phyloP scores from a whole-genome alignment of 495 filamentous ascomycete genomes.

The Penicillium waksmanii region DNA sequence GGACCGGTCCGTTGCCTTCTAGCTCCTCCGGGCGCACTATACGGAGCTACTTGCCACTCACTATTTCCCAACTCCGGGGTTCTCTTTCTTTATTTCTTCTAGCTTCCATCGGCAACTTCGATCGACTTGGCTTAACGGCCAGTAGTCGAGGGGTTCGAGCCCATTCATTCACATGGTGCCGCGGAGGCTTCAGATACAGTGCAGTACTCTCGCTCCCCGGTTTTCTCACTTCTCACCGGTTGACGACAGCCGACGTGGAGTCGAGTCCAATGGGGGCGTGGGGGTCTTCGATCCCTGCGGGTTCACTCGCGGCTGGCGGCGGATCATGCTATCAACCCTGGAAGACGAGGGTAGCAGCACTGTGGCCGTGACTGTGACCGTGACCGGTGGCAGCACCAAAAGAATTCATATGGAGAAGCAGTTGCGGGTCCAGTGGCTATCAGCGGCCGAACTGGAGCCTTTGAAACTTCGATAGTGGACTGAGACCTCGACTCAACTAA shows the following conservation, averaged over 20 bases:
- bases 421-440: not conserved
- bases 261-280: slow-evolving; percentile 1
- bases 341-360: not conserved
- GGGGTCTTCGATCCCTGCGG: not conserved
- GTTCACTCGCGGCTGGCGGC: not conserved
- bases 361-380: too few relatives aligned
- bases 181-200: slow-evolving; percentile 18
- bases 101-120: not conserved
- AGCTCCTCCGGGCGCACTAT: not conserved
- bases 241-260: not conserved
- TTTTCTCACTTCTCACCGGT: not conserved
- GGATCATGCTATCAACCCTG: slow-evolving; percentile 2
- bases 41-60: slow-evolving; percentile 4
- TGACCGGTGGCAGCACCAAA: not conserved
- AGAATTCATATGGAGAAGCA: not conserved
- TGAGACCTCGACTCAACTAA: slow-evolving; percentile 3
- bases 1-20: slow-evolving; percentile 3
- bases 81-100: not conserved
- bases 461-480: slow-evolving; percentile 1
- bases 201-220: not conserved
- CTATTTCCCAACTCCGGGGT: not conserved
- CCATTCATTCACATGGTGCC: slow-evolving; percentile 15
- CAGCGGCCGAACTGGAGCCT: slow-evolving; percentile 2
- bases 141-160: slow-evolving; percentile 6
- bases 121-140: slow-evolving; percentile 13